Base-by-base conservation (phyloP, 2,329 filamentous ascomycete species). In the Myriosclerotinia curreyana region DNA sequence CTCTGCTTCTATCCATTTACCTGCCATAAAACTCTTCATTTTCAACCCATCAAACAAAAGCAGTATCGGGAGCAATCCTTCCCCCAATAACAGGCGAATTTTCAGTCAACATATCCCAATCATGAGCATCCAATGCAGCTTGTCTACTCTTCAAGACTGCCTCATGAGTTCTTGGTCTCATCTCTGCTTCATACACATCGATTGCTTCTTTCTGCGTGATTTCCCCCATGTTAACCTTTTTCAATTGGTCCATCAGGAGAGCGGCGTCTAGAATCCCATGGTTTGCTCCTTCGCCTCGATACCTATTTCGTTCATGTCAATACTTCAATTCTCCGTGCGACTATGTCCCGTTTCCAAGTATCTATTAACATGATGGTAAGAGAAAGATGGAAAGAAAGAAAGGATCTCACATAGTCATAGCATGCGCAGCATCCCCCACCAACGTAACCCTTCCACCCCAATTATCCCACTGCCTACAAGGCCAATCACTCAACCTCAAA, bases 231-330 rank as follows among this genome's bases (percentile, higher is more conserved):
- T 63, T 22, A 34, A 65, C 28, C 56, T 64, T 62, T 65, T 68
- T 62, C 25, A 74, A 46, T 9, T 71, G 67, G 17, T 77, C 75
- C 0, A 77, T 73, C 44, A 85, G 76, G 38, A 82, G 79, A 2
- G 76, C 70, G 0, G 82, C 80, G 68, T 86, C 83, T 6, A 80
- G 70, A 40, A 86, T 81, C 3, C 80, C 82, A 61, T 85, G 82
- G 66, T 86, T 86, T 8, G 82, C 82, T 1, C 81, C 83, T 72
- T 85, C 83, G 2, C 83, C 83, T 6, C 83, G 78, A 68, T 81
- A 73, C 60, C 60, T 62, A 15, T 55, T 56, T 56, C 12, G 4
- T 48, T 12, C 17, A 20, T 55, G 5, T 46, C 25, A 14, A 28
- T 22, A 15, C 17, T n/a, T 20, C 17, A 38, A 38, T 44, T 12